Conservation (phyloP, 257 asterid species). For the Jacaranda mimosifolia region DNA sequence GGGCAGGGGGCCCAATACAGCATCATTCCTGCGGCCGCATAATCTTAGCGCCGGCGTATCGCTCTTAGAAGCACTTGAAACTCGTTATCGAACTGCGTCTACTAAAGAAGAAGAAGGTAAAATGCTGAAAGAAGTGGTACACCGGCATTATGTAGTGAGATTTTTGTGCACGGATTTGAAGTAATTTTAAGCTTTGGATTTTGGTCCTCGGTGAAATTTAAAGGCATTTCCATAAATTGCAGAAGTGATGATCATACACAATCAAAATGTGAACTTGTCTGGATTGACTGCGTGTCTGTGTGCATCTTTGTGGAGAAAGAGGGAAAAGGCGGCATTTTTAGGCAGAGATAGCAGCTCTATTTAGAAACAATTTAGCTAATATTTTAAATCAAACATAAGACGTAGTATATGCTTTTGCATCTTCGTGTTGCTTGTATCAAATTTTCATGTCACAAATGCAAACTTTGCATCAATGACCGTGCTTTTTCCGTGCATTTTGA, state of each 20-base stretch:
- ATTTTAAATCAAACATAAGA: conserved; percentile 6
- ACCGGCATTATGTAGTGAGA: neutral
- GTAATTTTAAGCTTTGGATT: neutral
- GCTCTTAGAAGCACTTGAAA: conserved; percentile 75
- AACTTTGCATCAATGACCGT: neutral
- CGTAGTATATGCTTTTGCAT: neutral
- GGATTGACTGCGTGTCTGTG: neutral
- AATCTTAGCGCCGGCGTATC: conserved; percentile 76
- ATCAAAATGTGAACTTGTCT: conserved; percentile 18
- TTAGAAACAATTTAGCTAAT: neutral
- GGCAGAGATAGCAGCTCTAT: neutral
- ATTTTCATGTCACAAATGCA: neutral
- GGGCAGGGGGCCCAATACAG: conserved; percentile 69
- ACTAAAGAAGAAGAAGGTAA: conserved; percentile 92
- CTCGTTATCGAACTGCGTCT: conserved; percentile 71
- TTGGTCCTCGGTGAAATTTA: conserved; percentile 22
- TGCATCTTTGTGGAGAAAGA: too few relatives aligned
- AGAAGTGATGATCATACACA: neutral
- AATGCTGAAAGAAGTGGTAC: neutral
- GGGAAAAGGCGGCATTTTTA: too few relatives aligned
- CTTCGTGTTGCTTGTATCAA: neutral
- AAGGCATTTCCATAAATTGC: conserved; percentile 12
- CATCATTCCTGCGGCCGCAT: conserved; percentile 79
- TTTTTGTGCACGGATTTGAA: conserved; percentile 2
- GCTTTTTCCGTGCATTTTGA: neutral